These are phyloP conservation scores for Lepiota brunneoincarnata DNA, from an alignment of 768 basidiomycete species.

Conservation along the genomic window DNA sequence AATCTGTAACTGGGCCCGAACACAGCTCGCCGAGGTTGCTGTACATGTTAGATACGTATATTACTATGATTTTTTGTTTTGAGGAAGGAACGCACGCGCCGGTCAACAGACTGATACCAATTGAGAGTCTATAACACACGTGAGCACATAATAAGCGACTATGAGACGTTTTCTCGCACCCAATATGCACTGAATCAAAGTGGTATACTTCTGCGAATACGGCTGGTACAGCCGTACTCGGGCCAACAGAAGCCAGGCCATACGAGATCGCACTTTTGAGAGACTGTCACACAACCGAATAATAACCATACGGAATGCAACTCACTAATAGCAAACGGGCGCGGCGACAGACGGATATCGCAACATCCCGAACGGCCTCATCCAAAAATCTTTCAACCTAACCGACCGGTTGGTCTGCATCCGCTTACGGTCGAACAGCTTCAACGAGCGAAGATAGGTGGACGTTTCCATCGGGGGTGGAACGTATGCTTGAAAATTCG, in stretches of 20 bases:
- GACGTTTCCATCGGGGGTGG: not conserved
- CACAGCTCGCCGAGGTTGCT: constrained; percentile 27
- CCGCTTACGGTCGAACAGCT: too few species aligned
- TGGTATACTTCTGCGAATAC: constrained; percentile 33
- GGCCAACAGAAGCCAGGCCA: constrained; percentile 37
- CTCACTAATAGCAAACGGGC: constrained; percentile 33
- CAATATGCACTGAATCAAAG: constrained; percentile 33
- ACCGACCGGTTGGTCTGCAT: constrained; percentile 21
- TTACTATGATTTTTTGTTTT: not conserved
- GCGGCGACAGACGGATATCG: constrained; percentile 35
- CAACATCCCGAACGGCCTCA: constrained; percentile 34
- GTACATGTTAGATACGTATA: not conserved
- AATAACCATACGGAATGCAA: not conserved
- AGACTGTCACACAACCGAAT: too few species aligned
- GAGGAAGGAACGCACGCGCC: constrained; percentile 25
- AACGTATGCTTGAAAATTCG: not conserved
- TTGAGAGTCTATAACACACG: constrained; percentile 25
- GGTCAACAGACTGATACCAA: constrained; percentile 31
- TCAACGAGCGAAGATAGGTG: not conserved
- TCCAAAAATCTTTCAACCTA: constrained; percentile 23
- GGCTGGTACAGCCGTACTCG: constrained; percentile 32
- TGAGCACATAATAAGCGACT: not conserved
- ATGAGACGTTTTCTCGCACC: constrained; percentile 18
- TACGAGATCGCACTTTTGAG: constrained; percentile 28
- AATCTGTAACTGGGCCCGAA: constrained; percentile 33